Base-by-base conservation (phyloP, 306 rosid genomes). In the Glycine tomentella region DNA sequence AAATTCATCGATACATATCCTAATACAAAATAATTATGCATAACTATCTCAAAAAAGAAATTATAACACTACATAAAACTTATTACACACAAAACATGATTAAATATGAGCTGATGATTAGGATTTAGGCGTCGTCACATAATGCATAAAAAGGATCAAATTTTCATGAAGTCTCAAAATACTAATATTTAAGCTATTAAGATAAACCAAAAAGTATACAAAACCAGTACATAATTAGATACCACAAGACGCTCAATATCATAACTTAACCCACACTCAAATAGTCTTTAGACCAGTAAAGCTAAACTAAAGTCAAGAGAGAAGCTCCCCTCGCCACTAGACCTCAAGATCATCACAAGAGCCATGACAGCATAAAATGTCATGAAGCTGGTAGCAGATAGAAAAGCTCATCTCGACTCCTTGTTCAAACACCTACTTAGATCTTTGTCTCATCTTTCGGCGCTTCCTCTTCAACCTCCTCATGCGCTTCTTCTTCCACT, bases 401-500 rank as follows among this genome's bases (percentile, higher is more conserved):
- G 78, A 81, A 78, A 55, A 72, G 31, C 79, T 59, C 38, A 9
- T 80, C 74, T 56, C 45, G 11, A 61, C 84, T 31, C 74, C 67
- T 20, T 20, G 74, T 36, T 6, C 20, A 69, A 8, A 10, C 31
- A 38, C 78, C 91, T 91, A 93, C 94, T 93, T 93, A 2, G 97
- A 93, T 84, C 97, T 88, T 81, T 93, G 97, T 70, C 97, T 93
- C 97, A 93, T 93, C 97, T 93, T 93, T 91, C 97, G 82, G 89
- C 97, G 97, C 92, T 93, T 93, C 85, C 97, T 93, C 92, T 93
- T 93, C 88, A 93, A 72, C 80, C 97, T 93, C 92, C 97, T 91
- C 97, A 93, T 93, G 12, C 97, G 92, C 94, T 93, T 93, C 97
- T 93, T 93, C 97, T 93, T 93, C 97, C 97, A 93, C 97, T 91